Evolutionary conservation across 768 basidiomycete genomes (phyloP).

Genomic region (Boletus vermiculosoides): DNA sequence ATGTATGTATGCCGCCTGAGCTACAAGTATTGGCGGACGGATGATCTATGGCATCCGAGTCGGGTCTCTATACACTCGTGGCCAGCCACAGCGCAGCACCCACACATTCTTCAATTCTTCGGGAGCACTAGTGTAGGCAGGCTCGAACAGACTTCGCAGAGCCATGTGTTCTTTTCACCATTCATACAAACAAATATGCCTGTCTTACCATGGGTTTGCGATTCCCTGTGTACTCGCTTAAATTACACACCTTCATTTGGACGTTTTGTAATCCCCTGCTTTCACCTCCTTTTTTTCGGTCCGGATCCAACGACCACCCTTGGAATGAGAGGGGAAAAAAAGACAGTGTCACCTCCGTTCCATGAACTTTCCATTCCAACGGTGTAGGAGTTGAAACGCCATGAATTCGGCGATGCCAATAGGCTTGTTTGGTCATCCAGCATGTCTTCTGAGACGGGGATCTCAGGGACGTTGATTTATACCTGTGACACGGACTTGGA

Average conservation of each 20-base stretch:
- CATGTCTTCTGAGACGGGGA: neutral
- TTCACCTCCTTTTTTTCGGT: neutral
- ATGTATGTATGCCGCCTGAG: neutral
- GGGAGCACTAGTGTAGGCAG: neutral
- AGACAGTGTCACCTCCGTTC: neutral
- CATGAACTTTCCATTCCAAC: neutral
- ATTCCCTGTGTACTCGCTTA: neutral
- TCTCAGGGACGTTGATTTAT: neutral
- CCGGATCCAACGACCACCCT: neutral
- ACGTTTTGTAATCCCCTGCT: neutral
- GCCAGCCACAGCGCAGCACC: neutral
- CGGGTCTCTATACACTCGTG: neutral
- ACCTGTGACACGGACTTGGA: neutral
- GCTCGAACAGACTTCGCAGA: neutral
- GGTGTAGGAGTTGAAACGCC: neutral
- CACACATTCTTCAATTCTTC: neutral
- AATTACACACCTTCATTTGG: neutral
- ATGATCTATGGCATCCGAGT: neutral
- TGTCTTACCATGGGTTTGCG: neutral
- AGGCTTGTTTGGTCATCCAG: neutral
- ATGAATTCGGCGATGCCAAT: neutral
- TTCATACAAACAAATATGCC: neutral
- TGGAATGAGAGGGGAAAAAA: neutral
- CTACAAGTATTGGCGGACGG: constrained; percentile 1
- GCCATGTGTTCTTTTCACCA: neutral